A percentile compares a stretch with the other conserved stretches of the same genome.
phyloP scores from a whole-genome alignment of 2,329 filamentous ascomycete species.

The Phoma herbarum region DNA sequence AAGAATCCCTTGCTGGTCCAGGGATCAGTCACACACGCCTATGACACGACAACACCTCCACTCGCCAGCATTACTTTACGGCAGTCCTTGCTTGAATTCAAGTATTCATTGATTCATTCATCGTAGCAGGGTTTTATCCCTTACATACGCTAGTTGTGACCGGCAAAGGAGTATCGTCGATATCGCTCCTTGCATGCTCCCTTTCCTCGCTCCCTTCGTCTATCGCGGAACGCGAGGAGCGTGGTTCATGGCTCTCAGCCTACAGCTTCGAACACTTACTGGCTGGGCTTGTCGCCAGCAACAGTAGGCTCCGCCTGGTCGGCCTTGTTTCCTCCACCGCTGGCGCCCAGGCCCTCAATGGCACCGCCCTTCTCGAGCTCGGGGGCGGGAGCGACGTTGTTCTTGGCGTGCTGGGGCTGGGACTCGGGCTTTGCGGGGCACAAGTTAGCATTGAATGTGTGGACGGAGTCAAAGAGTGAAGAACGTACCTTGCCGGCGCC shows the following conservation, averaged over 20 bases:
- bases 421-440: slow-evolving; percentile 1
- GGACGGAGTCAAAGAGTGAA: not conserved
- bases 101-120: not conserved
- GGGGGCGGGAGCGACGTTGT: slow-evolving; percentile 52
- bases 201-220: not conserved
- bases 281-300: slow-evolving; percentile 12
- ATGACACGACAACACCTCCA: not conserved
- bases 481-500: slow-evolving; percentile 49
- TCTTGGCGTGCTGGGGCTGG: slow-evolving; percentile 47
- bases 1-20: not conserved
- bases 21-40: not conserved
- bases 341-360: slow-evolving; percentile 19
- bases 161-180: slow-evolving; percentile 22
- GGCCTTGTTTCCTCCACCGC: slow-evolving; percentile 22
- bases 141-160: not conserved
- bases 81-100: not conserved
- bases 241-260: too few species aligned
- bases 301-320: slow-evolving; percentile 21
- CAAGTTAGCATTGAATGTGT: slow-evolving; percentile 21
- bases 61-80: not conserved
- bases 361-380: slow-evolving; percentile 50
- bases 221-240: too few species aligned
- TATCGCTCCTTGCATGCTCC: slow-evolving; percentile 22
- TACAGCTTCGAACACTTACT: slow-evolving; percentile 5
- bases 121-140: slow-evolving; percentile 13